phyloP scores from a whole-genome alignment of 208 protist species.

The Phytomonas sp. region DNA sequence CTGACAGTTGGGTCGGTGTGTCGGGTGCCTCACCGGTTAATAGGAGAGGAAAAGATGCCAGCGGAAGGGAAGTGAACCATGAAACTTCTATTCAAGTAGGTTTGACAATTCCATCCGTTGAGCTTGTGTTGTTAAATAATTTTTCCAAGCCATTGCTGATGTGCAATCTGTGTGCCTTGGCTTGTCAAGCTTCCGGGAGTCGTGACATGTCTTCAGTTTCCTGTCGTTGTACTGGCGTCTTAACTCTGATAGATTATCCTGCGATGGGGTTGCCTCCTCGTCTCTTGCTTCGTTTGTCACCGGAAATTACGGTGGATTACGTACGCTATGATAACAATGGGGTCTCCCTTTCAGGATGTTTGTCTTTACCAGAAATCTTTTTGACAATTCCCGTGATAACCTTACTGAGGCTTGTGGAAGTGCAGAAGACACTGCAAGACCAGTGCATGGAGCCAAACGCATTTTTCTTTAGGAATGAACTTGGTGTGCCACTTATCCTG shows the following conservation, averaged over 20 bases:
- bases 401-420: neutral
- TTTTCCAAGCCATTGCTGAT: neutral
- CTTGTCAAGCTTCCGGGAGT: neutral
- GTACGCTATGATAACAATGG: constrained; percentile 8
- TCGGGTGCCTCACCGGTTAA: neutral
- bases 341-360: neutral
- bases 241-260: constrained; percentile 24
- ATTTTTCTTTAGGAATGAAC: neutral
- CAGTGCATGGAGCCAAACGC: neutral
- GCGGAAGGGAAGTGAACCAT: neutral
- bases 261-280: constrained; percentile 8
- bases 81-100: neutral
- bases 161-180: neutral
- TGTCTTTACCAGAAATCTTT: neutral
- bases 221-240: constrained; percentile 7
- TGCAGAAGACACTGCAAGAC: neutral
- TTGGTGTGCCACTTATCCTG: neutral
- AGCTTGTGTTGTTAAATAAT: neutral
- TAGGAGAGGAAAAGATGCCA: neutral
- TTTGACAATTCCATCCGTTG: neutral
- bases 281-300: constrained; percentile 21
- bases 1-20: neutral
- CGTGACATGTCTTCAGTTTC: constrained; percentile 13
- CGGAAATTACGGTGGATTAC: constrained; percentile 28
- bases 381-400: neutral